phyloP scores from a whole-genome alignment of 129 eudicot species.

The Flaveria brownii region DNA sequence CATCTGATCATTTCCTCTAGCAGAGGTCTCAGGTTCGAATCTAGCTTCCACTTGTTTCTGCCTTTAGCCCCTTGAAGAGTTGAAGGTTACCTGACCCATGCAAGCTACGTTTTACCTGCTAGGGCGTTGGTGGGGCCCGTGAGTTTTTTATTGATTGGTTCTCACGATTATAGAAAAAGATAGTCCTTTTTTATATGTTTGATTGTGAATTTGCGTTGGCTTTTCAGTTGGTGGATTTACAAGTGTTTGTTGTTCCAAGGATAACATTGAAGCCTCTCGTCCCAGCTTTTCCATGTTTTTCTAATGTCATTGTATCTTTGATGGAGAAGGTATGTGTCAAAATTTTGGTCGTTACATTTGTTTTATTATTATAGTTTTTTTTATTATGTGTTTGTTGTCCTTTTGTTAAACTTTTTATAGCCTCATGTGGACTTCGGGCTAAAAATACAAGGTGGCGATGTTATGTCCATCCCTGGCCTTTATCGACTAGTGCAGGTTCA shows the following conservation, averaged over 20 bases:
- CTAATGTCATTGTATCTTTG: slow-evolving; percentile 62
- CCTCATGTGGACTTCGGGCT: slow-evolving; percentile 88
- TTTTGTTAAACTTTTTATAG: slow-evolving; percentile 36
- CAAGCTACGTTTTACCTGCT: not conserved
- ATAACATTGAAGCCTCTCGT: slow-evolving; percentile 80
- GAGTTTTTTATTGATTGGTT: not conserved
- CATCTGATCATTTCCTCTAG: too few species aligned
- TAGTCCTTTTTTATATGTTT: slow-evolving; percentile 1
- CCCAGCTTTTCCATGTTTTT: slow-evolving; percentile 78
- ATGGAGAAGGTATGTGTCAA: slow-evolving; percentile 68
- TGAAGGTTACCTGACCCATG: not conserved
- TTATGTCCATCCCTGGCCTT: slow-evolving; percentile 92
- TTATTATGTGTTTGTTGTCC: not conserved
- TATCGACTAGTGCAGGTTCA: slow-evolving; percentile 73
- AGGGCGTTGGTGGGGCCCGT: not conserved
- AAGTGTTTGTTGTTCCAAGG: slow-evolving; percentile 69
- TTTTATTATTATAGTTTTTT: not conserved
- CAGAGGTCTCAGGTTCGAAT: not conserved
- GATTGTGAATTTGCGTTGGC: slow-evolving; percentile 14
- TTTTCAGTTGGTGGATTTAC: slow-evolving; percentile 80
- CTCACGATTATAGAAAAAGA: not conserved
- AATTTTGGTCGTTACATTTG: not conserved
- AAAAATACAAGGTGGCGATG: slow-evolving; percentile 70
- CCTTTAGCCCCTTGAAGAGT: not conserved
- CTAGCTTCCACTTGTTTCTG: not conserved